Base-by-base conservation (phyloP, 2,329 filamentous ascomycete genomes). In the Exophiala xenobiotica region DNA sequence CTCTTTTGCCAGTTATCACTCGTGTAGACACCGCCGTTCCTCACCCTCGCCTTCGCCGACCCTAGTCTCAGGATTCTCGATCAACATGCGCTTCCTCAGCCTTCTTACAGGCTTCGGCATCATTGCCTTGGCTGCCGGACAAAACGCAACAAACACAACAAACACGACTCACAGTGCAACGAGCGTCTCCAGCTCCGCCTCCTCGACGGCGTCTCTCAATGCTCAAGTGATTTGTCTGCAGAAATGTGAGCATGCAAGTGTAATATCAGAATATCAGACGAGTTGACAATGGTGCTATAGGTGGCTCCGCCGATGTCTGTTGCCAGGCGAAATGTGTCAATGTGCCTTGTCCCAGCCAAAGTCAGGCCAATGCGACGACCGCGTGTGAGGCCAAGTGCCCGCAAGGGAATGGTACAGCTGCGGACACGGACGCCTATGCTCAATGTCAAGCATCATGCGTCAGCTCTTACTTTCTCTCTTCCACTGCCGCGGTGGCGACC, bases 311-410 rank as follows among this genome's bases (percentile, higher is more conserved):
- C 35, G 76, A 80, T 60, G 67, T 76, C 46, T 77, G 73, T 66
- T 81, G 78, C 68, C 65, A 71, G 57, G 78, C 78, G 29, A 62
- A 66, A 11, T 81, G 78, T 67, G 68, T 75, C 58, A 68, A 73
- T 29, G 73, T 75, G 31, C 78, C 78, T 24, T 78, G 74, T 64
- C 78, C 78, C 56, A 74, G 73, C 64, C 68, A 72, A n/a, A 62
- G 64, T 41, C 71, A 77, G 65, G 75, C 70, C 61, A 73, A 77
- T 61, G 69, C 72, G 51, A 80, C 77, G 63, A 78, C 70, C 62
- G 65, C 70, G 42, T 81, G 78, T 61, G 77, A 76, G 40, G 70
- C 70, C 39, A 68, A 73, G 46, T 81, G 78, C 64, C 72, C 75
- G 50, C 76, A 80, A 69, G 78, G 78, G 48, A 70, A 72, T 56